Base-by-base conservation (phyloP, 306 rosid genomes). In the Senna siamea region DNA sequence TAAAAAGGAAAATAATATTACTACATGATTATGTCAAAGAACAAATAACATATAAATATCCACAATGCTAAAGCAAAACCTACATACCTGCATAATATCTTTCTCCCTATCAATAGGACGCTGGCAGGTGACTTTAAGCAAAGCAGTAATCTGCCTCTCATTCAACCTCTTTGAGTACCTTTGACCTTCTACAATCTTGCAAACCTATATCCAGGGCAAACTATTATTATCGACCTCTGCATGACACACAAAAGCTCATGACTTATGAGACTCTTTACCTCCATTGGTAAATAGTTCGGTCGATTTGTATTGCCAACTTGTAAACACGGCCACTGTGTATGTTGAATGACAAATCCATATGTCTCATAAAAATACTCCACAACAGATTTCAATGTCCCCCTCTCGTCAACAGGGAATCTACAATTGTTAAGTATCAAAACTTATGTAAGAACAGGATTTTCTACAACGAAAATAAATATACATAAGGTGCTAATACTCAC, bases 111-210 rank as follows among this genome's bases (percentile, higher is more conserved):
- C 98, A 9, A 84, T 72, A 22, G 99, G 99, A 2, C 99, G 98
- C 76, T 95, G 99, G 30, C 99, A 95, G 7, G 98, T 92, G 30
- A 90, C 99, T 78, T 87, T 92, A 26, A 95, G 85, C 77, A 95
- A 69, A 55, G 93, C 98, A 38, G 99, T 90, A 41, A 95, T 95
- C 82, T 95, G 99, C 57, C 82, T 82, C 74, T 92, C 97, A 72
- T 95, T 95, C 48, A 95, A 54, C 81, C 96, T 76, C 75, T 92
- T 95, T 0, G 99, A 90, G 41, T 95, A 95, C 72, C 99, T 61
- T 69, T 95, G 99, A 5, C 99, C 99, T 77, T 95, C 96, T 4
- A 95, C 98, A 37, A 95, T 95, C 84, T 95, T 95, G 80, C 98
- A 95, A 19, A 95, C 99, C 99, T 95, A 72, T 46, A 85, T 11